Percentiles rank a stretch among this genome's conserved stretches.
Conservation (phyloP, 2,329 filamentous ascomycete genomes). For the Sporothrix pallida region DNA sequence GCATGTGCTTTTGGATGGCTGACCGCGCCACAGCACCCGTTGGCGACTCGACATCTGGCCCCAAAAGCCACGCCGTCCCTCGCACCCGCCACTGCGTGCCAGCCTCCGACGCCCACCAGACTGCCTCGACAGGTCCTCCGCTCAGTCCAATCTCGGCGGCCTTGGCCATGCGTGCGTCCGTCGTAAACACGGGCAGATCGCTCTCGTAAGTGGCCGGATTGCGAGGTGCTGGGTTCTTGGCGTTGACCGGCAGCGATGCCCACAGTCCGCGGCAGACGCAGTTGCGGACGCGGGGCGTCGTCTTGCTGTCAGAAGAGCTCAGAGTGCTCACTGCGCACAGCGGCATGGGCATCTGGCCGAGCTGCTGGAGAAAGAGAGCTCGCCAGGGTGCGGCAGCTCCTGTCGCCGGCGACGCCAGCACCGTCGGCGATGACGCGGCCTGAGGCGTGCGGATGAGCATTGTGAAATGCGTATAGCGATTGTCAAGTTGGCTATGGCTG, state of each 20-base stretch:
- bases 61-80: constrained; percentile 77
- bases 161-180: constrained; percentile 88
- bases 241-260: constrained; percentile 72
- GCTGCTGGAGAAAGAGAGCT: constrained; percentile 56
- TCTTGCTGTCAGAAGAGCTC: constrained; percentile 47
- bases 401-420: constrained; percentile 29
- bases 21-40: constrained; percentile 73
- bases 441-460: constrained; percentile 34
- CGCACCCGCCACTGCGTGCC: constrained; percentile 84
- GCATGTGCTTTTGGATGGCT: constrained; percentile 63
- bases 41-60: constrained; percentile 61
- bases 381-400: constrained; percentile 58
- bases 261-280: constrained; percentile 89
- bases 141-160: constrained; percentile 71
- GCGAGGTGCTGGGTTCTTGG: constrained; percentile 71
- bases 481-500: background rate
- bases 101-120: constrained; percentile 80
- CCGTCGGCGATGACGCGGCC: constrained; percentile 21
- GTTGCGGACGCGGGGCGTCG: constrained; percentile 68
- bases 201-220: constrained; percentile 75
- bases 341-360: constrained; percentile 54
- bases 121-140: constrained; percentile 71
- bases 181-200: constrained; percentile 83
- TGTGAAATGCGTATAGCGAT: background rate
- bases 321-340: constrained; percentile 60